A percentile compares a stretch with the other conserved stretches of the same genome.
phyloP scores from a whole-genome alignment of 2,329 filamentous ascomycete genomes.

The Epichloe scottii region DNA sequence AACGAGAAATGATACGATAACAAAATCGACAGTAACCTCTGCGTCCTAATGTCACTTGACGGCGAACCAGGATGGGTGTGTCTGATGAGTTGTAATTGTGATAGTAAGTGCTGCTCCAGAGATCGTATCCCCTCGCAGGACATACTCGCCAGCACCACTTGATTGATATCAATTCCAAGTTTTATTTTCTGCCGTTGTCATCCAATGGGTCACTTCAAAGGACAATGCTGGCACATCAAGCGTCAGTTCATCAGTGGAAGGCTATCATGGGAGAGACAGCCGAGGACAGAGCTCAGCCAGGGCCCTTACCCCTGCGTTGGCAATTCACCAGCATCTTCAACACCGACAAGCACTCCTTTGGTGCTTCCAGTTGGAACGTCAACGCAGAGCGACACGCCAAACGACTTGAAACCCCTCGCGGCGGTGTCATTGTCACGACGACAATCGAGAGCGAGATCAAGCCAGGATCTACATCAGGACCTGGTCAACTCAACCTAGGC shows the following conservation, averaged over 20 bases:
- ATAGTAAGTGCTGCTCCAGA: conserved; percentile 31
- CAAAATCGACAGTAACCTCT: conserved; percentile 35
- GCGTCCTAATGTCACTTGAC: conserved; percentile 42
- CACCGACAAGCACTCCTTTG: background rate
- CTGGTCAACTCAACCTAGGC: background rate
- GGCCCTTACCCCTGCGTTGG: conserved; percentile 2
- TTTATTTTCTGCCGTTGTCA: conserved; percentile 46
- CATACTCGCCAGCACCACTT: background rate
- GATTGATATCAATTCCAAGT: conserved; percentile 23
- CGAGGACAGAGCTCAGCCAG: background rate
- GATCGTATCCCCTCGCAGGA: background rate
- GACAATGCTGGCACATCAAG: conserved; percentile 27
- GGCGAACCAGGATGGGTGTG: conserved; percentile 55
- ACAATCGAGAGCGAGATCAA: conserved; percentile 23
- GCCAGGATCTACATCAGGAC: conserved; percentile 8
- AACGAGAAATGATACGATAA: background rate
- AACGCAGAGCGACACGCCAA: background rate
- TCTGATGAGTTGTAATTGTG: conserved; percentile 51
- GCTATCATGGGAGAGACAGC: conserved; percentile 8
- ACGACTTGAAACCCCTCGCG: background rate
- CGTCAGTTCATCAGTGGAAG: conserved; percentile 8
- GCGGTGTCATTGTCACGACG: conserved; percentile 23
- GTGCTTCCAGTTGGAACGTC: background rate
- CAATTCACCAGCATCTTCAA: background rate
- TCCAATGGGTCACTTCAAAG: conserved; percentile 45